phyloP scores from a whole-genome alignment of 2,329 filamentous ascomycete species.

The Colletotrichum cereale region DNA sequence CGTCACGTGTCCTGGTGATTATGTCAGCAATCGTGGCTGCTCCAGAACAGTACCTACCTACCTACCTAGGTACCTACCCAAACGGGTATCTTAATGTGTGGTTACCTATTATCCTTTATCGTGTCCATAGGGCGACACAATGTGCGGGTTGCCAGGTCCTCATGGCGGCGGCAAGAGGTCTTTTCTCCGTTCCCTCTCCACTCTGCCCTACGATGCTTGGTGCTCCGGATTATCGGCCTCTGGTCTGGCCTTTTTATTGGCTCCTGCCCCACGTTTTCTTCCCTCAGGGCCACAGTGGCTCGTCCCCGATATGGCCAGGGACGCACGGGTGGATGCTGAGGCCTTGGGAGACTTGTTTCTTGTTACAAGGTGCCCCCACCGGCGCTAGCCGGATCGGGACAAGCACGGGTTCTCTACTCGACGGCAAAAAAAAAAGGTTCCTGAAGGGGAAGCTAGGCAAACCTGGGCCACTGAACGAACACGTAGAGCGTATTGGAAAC shows the following conservation, averaged over 20 bases:
- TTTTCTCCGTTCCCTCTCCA: not conserved
- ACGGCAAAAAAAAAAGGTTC: constrained; percentile 38
- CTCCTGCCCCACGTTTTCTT: constrained; percentile 37
- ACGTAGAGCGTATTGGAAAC: constrained; percentile 43
- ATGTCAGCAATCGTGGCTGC: not conserved
- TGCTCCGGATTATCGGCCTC: constrained; percentile 32
- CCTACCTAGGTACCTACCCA: not conserved
- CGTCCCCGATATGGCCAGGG: constrained; percentile 21
- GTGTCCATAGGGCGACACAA: not conserved
- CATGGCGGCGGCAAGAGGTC: constrained; percentile 11
- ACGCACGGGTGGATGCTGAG: constrained; percentile 27
- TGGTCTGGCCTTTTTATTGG: constrained; percentile 21
- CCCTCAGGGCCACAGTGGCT: constrained; percentile 30
- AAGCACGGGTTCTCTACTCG: constrained; percentile 22
- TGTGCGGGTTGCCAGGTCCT: not conserved
- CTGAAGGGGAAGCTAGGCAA: constrained; percentile 38
- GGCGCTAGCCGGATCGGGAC: constrained; percentile 26
- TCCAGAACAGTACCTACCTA: not conserved
- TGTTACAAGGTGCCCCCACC: constrained; percentile 27
- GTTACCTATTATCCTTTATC: not conserved
- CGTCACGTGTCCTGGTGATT: not conserved
- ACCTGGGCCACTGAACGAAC: constrained; percentile 41
- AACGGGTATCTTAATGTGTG: not conserved
- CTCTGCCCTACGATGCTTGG: constrained; percentile 28
- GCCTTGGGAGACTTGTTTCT: constrained; percentile 29